A percentile compares a stretch with the other conserved stretches of the same genome.
Conservation (phyloP, 345 rosid genomes). For the Pistacia atlantica region DNA sequence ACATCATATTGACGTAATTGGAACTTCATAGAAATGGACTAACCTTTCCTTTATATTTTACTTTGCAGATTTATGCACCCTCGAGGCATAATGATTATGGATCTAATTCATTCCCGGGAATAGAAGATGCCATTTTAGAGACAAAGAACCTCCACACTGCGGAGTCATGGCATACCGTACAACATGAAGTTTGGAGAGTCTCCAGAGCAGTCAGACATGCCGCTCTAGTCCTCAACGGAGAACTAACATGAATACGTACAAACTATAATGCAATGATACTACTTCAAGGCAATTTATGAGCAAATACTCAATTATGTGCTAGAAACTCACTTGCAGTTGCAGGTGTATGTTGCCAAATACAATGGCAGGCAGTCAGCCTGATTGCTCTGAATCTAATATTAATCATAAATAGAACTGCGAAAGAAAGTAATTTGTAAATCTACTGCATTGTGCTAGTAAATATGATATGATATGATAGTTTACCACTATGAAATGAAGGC, state of each 20-base stretch:
- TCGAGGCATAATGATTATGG: slow-evolving; percentile 46
- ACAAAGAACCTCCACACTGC: slow-evolving; percentile 52
- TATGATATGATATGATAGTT: neutral
- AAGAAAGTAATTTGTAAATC: neutral
- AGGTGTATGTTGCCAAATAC: neutral
- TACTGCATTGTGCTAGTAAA: neutral
- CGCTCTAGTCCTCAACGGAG: slow-evolving; percentile 64
- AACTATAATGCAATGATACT: neutral
- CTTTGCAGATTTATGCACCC: slow-evolving; percentile 68
- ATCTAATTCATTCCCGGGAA: slow-evolving; percentile 59
- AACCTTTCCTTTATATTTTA: slow-evolving; percentile 4
- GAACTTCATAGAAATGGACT: neutral
- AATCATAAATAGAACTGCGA: neutral
- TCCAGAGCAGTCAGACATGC: slow-evolving; percentile 69
- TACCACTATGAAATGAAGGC: too few relatives aligned
- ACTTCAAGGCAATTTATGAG: neutral
- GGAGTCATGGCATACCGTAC: slow-evolving; percentile 64
- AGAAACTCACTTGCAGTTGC: neutral
- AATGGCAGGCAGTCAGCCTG: neutral
- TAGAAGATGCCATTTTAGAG: slow-evolving; percentile 64
- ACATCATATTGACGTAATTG: neutral
- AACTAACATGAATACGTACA: slow-evolving; percentile 48
- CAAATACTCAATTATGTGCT: neutral
- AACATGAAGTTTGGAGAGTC: slow-evolving; percentile 84
- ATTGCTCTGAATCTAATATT: neutral